phyloP scores from a whole-genome alignment of 139 green algal genomes.

The Penium margaritaceum region DNA sequence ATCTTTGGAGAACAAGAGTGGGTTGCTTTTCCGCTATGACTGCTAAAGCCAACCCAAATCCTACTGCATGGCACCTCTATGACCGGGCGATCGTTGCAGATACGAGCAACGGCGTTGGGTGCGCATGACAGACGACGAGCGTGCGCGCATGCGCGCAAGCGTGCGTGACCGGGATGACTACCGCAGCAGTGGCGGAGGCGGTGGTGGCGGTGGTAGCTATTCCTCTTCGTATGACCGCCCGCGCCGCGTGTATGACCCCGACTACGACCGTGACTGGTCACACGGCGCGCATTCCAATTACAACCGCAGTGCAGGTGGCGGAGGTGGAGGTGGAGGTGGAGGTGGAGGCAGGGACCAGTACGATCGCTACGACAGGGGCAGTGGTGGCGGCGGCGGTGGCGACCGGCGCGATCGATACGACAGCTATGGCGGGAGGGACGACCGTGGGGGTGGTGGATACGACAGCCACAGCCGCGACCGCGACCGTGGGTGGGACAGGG shows the following conservation, averaged over 20 bases:
- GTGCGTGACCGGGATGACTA: neutral
- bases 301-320: neutral
- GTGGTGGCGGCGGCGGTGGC: neutral
- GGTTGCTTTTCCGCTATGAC: too few species aligned
- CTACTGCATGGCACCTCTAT: too few species aligned
- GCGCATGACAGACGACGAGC: neutral
- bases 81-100: too few species aligned
- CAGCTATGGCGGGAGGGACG: neutral
- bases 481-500: neutral
- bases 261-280: slow-evolving; percentile 3
- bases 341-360: slow-evolving; percentile 3
- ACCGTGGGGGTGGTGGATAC: neutral
- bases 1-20: too few species aligned
- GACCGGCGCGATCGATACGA: neutral
- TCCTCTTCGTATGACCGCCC: too few species aligned
- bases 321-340: neutral
- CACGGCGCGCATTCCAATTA: slow-evolving; percentile 5
- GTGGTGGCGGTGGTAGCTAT: too few species aligned
- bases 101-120: slow-evolving; percentile 6
- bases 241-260: neutral
- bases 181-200: neutral
- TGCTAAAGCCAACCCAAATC: too few species aligned
- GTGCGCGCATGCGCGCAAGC: neutral
- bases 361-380: neutral
- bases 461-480: slow-evolving; percentile 4